These are phyloP conservation scores for Cladosporium sp. DNA, from an alignment of 2,329 filamentous ascomycete genomes.

Conservation along the genomic window DNA sequence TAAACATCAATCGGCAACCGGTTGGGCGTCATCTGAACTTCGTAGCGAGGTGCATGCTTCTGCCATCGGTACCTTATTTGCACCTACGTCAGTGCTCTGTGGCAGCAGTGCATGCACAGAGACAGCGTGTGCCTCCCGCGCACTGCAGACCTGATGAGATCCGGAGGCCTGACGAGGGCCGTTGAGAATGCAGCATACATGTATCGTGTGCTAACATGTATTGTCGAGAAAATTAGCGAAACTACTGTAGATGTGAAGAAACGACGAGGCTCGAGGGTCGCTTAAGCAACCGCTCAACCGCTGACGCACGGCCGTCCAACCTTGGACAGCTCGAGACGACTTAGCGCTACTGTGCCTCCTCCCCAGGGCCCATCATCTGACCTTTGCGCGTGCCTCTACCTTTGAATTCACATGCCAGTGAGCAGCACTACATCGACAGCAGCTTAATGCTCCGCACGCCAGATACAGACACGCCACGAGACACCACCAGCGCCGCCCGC, in stretches of 20 bases:
- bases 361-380: slow-evolving; percentile 10
- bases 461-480: neutral
- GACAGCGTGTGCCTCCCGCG: no score
- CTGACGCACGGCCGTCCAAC: neutral
- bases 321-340: slow-evolving; percentile 2
- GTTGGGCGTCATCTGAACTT: no score
- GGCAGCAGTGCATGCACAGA: no score
- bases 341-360: neutral
- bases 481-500: neutral
- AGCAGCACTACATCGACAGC: slow-evolving; percentile 1
- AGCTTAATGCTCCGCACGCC: slow-evolving; percentile 2
- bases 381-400: slow-evolving; percentile 6
- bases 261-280: neutral
- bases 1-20: no score
- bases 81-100: no score
- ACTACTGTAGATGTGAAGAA: neutral
- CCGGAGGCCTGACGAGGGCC: no score
- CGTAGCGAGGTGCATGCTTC: no score
- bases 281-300: neutral
- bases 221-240: no score
- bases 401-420: slow-evolving; percentile 6
- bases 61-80: no score
- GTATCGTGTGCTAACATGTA: no score
- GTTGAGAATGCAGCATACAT: no score
- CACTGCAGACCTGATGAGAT: no score